Percentiles rank a stretch among this genome's conserved stretches.
Evolutionary conservation across 768 basidiomycete genomes (phyloP).

Genomic region (Boletus rex-veris): DNA sequence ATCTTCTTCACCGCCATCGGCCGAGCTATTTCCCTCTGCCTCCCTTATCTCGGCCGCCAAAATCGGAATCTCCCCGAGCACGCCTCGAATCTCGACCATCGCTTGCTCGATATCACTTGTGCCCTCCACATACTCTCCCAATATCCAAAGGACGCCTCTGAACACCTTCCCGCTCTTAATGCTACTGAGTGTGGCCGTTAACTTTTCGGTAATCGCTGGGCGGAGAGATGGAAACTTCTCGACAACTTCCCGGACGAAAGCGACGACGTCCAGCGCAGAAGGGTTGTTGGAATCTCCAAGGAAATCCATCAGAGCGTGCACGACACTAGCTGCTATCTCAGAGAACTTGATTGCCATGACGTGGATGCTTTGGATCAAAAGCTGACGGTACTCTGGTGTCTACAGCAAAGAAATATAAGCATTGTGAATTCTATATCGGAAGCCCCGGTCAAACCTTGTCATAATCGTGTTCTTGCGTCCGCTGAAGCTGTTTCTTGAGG

Average conservation of each 20-base stretch:
- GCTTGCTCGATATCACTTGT: constrained; percentile 64
- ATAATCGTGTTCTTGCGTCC: constrained; percentile 86
- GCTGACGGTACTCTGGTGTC: constrained; percentile 93
- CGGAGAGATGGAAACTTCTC: constrained; percentile 94
- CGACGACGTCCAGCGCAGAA: constrained; percentile 91
- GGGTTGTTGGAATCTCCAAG: constrained; percentile 93
- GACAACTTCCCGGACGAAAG: constrained; percentile 88
- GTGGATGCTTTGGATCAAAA: constrained; percentile 96
- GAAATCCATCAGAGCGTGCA: constrained; percentile 92
- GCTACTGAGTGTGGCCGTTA: constrained; percentile 73
- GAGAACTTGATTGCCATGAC: constrained; percentile 95
- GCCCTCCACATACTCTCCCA: constrained; percentile 89
- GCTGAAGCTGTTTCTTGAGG: constrained; percentile 96
- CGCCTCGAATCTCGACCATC: constrained; percentile 76
- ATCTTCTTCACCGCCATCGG: constrained; percentile 46
- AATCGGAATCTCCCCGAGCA: constrained; percentile 96
- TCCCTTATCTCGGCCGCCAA: constrained; percentile 86
- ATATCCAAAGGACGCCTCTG: constrained; percentile 94
- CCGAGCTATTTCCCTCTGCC: constrained; percentile 51
- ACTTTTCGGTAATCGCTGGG: constrained; percentile 76
- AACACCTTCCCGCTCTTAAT: constrained; percentile 97
- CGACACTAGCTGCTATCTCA: constrained; percentile 93
- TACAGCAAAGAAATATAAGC: constrained; percentile 27
- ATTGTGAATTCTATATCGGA: neutral
- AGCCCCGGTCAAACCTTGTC: constrained; percentile 64